phyloP scores from a whole-genome alignment of 2,329 filamentous ascomycete species.

The Pseudogymnoascus sp. region DNA sequence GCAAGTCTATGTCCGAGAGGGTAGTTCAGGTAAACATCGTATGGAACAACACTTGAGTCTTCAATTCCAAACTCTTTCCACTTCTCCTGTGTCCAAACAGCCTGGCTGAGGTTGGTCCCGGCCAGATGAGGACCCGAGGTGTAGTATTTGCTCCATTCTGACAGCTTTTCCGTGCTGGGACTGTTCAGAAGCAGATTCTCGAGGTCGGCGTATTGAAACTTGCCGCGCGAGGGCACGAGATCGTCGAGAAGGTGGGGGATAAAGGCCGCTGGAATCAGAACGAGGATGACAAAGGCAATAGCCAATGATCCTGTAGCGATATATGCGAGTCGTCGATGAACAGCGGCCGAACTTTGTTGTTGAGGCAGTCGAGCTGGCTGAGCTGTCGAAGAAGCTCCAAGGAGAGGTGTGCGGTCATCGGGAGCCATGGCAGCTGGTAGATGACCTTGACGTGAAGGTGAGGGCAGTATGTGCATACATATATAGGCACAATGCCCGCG shows the following conservation, averaged over 20 bases:
- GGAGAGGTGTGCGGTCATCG: slow-evolving; percentile 56
- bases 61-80: slow-evolving; percentile 66
- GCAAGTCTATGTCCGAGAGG: slow-evolving; percentile 65
- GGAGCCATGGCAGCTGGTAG: slow-evolving; percentile 20
- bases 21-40: slow-evolving; percentile 74
- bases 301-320: slow-evolving; percentile 51
- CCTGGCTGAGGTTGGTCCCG: slow-evolving; percentile 70
- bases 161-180: slow-evolving; percentile 48
- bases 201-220: slow-evolving; percentile 44
- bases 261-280: slow-evolving; percentile 43
- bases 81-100: slow-evolving; percentile 62
- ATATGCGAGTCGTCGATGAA: slow-evolving; percentile 60
- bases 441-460: not conserved
- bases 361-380: slow-evolving; percentile 41
- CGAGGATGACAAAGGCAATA: slow-evolving; percentile 32
- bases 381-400: slow-evolving; percentile 54
- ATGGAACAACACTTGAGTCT: slow-evolving; percentile 56
- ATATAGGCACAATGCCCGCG: not conserved
- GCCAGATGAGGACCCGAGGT: slow-evolving; percentile 69
- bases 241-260: slow-evolving; percentile 28
- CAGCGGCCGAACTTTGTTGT: slow-evolving; percentile 46
- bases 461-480: not conserved
- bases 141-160: slow-evolving; percentile 74
- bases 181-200: slow-evolving; percentile 51
- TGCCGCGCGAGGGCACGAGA: slow-evolving; percentile 28